phyloP scores from a whole-genome alignment of 78 protist genomes.

The Acrasis kona region DNA sequence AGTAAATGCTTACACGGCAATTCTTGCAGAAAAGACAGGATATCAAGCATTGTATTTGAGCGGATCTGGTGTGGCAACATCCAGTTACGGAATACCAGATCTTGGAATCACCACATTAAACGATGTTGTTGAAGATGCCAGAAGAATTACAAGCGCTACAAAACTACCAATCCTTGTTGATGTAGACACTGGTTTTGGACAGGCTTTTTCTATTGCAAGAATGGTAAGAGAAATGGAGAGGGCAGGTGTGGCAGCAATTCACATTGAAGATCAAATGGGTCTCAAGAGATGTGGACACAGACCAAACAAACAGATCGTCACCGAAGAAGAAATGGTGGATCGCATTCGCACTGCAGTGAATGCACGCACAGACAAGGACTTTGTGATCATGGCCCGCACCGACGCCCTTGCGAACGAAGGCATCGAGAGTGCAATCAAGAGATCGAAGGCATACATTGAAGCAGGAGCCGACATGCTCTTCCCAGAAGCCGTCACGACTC shows the following conservation, averaged over 20 bases:
- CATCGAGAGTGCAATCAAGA: slow-evolving; percentile 41
- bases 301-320: slow-evolving; percentile 45
- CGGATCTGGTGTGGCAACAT: slow-evolving; percentile 18
- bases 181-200: slow-evolving; percentile 66
- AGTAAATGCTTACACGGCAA: slow-evolving; percentile 8
- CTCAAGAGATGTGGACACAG: slow-evolving; percentile 46
- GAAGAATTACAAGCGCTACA: slow-evolving; percentile 35
- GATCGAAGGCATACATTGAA: slow-evolving; percentile 35
- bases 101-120: slow-evolving; percentile 2
- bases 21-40: not conserved
- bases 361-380: slow-evolving; percentile 31
- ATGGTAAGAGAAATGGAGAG: slow-evolving; percentile 37
- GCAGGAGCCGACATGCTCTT: slow-evolving; percentile 72
- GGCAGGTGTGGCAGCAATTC: slow-evolving; percentile 56
- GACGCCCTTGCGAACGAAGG: slow-evolving; percentile 62
- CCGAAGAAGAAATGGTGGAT: slow-evolving; percentile 29
- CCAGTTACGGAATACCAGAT: slow-evolving; percentile 9
- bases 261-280: slow-evolving; percentile 55
- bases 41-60: not conserved
- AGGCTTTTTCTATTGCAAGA: slow-evolving; percentile 40
- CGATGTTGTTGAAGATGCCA: not conserved
- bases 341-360: slow-evolving; percentile 37
- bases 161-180: slow-evolving; percentile 55
- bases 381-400: slow-evolving; percentile 46
- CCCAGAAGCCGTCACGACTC: slow-evolving; percentile 50